Base-by-base conservation (phyloP, 371 early-diverging fungal genomes). In the Rhizomucor pusillus region DNA sequence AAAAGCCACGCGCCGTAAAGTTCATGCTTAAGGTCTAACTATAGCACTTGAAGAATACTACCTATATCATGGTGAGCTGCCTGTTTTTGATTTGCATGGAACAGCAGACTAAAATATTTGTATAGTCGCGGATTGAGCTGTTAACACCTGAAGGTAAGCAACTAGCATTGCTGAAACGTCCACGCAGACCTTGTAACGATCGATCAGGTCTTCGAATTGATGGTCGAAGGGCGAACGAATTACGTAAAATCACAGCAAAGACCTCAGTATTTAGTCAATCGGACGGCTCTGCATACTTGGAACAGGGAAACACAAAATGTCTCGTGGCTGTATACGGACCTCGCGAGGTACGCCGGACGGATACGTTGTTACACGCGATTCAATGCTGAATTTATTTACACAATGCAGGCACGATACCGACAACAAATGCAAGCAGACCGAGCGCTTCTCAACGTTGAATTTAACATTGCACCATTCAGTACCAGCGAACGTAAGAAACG, bases 301-400 rank as follows among this genome's bases (percentile, higher is more conserved):
- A 97, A 71, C 92, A 91, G 60, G 98, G 98, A 49, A 95, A 98
- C 70, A 97, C 98, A 43, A 94, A 94, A 58, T 87, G 89, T 54
- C 71, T 97, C 39, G 93, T 87, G 0, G 89, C 91, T 14, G 95
- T 98, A 1, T 93, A 92, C 69, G 98, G 98, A 11, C 98, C 98
- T 1, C 74, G 90, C 39, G 98, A 97, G 73, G 92, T 90, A 66
- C 7, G 35, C 35, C 1, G 20, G 11, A n/a, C 12, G 14, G 5
- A 39, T 24, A 4, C 12, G 12, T 41, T 7, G n/a, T 41, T 20
- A 12, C 11, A 24, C 11, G 18, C 13, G n/a, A 22, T 18, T n/a
- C 3, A 16, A 19, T n/a, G 12, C 14, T 33, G 19, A 23, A n/a
- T n/a, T n/a, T 25, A 34, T 9, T 37, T 14, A 14, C 7, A 48